phyloP scores from a whole-genome alignment of 169 alveolate species.

The Plasmodium relictum region DNA sequence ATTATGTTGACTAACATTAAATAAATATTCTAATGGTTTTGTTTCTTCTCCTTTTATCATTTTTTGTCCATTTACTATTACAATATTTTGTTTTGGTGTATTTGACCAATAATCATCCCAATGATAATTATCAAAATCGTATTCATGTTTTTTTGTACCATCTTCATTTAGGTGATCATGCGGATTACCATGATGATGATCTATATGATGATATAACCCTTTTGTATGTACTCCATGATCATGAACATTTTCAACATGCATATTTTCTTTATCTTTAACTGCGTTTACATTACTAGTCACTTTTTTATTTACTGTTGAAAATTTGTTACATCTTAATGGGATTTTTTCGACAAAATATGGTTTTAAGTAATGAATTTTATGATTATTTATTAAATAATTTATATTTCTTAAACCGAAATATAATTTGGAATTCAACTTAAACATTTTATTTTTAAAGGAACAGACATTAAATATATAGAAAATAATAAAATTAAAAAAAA shows the following conservation, averaged over 20 bases:
- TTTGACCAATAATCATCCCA: constrained; percentile 88
- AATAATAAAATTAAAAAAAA: too few relatives aligned
- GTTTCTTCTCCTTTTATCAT: constrained; percentile 90
- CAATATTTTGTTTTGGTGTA: constrained; percentile 87
- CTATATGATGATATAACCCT: constrained; percentile 83
- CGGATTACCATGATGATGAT: constrained; percentile 91
- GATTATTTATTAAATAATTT: constrained; percentile 26
- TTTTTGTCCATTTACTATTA: constrained; percentile 88
- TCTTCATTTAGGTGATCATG: constrained; percentile 87
- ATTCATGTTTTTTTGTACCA: constrained; percentile 83
- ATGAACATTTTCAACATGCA: constrained; percentile 11
- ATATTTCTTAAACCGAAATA: constrained; percentile 63
- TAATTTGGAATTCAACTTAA: constrained; percentile 58
- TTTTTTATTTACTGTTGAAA: constrained; percentile 46
- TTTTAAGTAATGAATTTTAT: constrained; percentile 18
- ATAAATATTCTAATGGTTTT: constrained; percentile 88
- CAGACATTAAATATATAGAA: too few relatives aligned
- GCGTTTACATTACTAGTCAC: not conserved
- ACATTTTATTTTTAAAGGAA: constrained; percentile 23
- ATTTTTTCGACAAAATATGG: constrained; percentile 9
- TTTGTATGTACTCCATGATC: constrained; percentile 49
- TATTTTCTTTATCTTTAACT: constrained; percentile 1
- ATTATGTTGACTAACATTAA: constrained; percentile 80
- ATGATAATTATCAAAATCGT: constrained; percentile 86
- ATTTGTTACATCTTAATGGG: constrained; percentile 42